These are phyloP conservation scores for Xerocomus spinulosus DNA, from an alignment of 768 basidiomycete species.

Conservation along the genomic window DNA sequence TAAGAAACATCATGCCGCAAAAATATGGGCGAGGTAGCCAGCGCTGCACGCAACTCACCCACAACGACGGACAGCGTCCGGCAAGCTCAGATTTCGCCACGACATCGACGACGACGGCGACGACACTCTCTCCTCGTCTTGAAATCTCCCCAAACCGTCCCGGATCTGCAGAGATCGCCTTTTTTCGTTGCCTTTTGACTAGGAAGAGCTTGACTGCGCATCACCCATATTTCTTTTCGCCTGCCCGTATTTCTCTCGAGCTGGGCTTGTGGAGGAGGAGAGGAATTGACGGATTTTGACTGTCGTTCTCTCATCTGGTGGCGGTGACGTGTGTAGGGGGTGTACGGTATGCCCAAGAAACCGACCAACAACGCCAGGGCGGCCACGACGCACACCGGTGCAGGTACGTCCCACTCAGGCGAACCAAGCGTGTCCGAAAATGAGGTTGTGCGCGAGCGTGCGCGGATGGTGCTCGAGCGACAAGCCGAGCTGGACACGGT, in stretches of 20 bases:
- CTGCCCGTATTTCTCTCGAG: neutral
- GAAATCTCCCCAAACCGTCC: conserved; percentile 59
- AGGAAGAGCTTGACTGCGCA: neutral
- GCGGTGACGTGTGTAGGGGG: conserved; percentile 4
- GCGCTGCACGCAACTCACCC: conserved; percentile 23
- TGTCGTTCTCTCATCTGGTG: neutral
- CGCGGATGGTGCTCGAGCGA: conserved; percentile 51
- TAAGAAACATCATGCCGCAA: conserved; percentile 35
- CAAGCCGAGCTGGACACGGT: conserved; percentile 56
- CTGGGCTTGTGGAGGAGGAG: neutral
- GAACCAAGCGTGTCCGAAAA: conserved; percentile 13
- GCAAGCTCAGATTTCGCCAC: neutral
- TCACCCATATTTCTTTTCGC: conserved; percentile 1
- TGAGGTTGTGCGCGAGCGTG: conserved; percentile 34
- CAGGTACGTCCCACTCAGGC: neutral
- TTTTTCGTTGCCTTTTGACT: too few relatives aligned
- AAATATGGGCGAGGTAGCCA: conserved; percentile 26
- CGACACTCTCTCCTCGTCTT: conserved; percentile 34
- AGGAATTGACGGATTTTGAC: neutral
- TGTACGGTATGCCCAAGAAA: conserved; percentile 21
- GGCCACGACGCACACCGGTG: neutral
- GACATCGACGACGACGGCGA: conserved; percentile 2
- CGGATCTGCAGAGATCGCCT: conserved; percentile 61
- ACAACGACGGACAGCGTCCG: conserved; percentile 19
- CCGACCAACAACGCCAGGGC: conserved; percentile 12